Base-by-base conservation (phyloP, 768 basidiomycete genomes). In the Lentinula sp. region DNA sequence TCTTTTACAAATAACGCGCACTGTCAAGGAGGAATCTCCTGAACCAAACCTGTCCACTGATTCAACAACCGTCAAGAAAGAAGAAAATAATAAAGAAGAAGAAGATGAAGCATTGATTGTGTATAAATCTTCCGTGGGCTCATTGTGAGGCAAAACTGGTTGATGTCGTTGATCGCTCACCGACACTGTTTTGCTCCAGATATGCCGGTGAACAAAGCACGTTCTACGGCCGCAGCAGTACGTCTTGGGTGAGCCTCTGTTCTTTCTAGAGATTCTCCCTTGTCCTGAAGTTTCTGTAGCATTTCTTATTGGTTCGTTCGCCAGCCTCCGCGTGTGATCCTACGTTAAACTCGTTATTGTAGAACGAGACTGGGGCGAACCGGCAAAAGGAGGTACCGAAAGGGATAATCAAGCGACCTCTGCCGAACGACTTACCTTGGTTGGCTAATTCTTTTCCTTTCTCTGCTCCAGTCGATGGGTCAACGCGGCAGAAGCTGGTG, bases 151-250 rank as follows among this genome's bases (percentile, higher is more conserved):
- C 61, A 16, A 46, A 63, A 56, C 36, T 46, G 33, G 15, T 50
- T 64, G 9, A 32, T 32, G 6, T 49, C 48, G 48, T 49, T 10
- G 28, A 32, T 20, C 20, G 13, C 10, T 32, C 18, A n/a, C 2
- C 18, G 50, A 33, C 20, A 13, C 62, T 37, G n/a, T 60, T 86
- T 85, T 61, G 82, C 85, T 48, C 82, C 88, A 61, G 83, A 83
- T 9, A 42, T 28, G 79, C 84, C 60, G 78, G 77, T 23, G 86
- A 85, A 33, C 80, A 81, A 54, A 81, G 83, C 6, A 85, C 81
- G 36, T 89, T 87, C 70, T 88, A 81, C 68, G 86, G 87, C 20
- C 78, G 77, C 54, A 80, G 84, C 32, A 85, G 85, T 23, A 88
- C 85, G 67, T 84, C 87, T 62, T 87, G 85, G 82, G 87, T 88